Conservation (phyloP, 2,329 filamentous ascomycete genomes). For the Tolypocladium ovalisporum region DNA sequence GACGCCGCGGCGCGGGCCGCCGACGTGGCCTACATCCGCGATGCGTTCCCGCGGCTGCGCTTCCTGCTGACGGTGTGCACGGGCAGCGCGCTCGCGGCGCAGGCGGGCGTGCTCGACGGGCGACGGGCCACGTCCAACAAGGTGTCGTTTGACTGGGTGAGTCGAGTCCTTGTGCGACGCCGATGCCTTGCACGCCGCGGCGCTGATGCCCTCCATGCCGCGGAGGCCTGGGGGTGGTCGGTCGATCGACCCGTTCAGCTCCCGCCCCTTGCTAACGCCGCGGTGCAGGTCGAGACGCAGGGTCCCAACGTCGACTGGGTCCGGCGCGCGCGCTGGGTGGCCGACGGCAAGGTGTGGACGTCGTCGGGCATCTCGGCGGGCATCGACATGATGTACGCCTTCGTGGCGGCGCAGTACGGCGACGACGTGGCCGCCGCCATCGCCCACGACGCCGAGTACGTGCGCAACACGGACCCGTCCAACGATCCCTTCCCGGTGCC, state of each 20-base stretch:
- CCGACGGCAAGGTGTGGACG: constrained; percentile 51
- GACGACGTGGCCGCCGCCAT: constrained; percentile 34
- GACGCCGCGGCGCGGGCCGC: constrained; percentile 9
- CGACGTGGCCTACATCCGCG: constrained; percentile 29
- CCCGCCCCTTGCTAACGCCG: neutral
- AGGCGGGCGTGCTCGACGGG: constrained; percentile 45
- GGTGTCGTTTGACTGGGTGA: constrained; percentile 29
- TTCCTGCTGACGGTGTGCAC: constrained; percentile 54
- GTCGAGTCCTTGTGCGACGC: neutral
- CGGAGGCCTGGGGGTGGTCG: no score
- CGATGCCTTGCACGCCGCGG: no score
- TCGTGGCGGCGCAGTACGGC: constrained; percentile 30
- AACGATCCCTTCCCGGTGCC: constrained; percentile 42
- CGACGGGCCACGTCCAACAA: constrained; percentile 53
- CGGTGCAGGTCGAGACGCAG: constrained; percentile 22
- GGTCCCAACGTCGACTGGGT: constrained; percentile 42
- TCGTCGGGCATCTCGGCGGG: constrained; percentile 43
- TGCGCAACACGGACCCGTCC: constrained; percentile 35
- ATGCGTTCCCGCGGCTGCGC: constrained; percentile 28
- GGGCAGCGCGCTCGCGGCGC: constrained; percentile 41
- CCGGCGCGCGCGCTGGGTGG: constrained; percentile 45
- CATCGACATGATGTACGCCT: constrained; percentile 26
- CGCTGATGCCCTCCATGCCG: no score
- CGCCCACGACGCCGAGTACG: constrained; percentile 46
- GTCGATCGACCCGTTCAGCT: no score